phyloP scores from a whole-genome alignment of 768 basidiomycete genomes.

The Suillus clintonianus region DNA sequence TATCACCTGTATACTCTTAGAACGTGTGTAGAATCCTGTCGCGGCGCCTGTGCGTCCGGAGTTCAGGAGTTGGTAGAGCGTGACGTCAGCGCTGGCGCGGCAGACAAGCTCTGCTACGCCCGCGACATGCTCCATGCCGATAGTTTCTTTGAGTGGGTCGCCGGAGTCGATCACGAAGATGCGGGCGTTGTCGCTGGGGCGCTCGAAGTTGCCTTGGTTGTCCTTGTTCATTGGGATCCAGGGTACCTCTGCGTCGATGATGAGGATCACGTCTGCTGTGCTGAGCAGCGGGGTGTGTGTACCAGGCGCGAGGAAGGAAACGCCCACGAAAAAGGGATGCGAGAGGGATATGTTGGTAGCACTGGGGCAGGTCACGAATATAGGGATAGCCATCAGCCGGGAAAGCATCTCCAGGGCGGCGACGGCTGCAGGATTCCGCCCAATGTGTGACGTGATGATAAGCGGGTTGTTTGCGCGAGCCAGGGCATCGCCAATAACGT shows the following conservation, averaged over 20 bases:
- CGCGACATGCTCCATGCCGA: slow-evolving; percentile 49
- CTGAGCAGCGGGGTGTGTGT: slow-evolving; percentile 49
- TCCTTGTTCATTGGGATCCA: slow-evolving; percentile 58
- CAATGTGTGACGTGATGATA: slow-evolving; percentile 65
- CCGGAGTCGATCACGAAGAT: slow-evolving; percentile 64
- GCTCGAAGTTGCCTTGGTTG: slow-evolving; percentile 26
- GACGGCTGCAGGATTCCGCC: slow-evolving; percentile 53
- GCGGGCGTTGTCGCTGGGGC: slow-evolving; percentile 43
- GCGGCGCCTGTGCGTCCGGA: slow-evolving; percentile 19
- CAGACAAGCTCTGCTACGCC: slow-evolving; percentile 59
- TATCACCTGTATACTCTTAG: slow-evolving; percentile 18
- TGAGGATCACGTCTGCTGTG: slow-evolving; percentile 60
- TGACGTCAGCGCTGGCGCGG: slow-evolving; percentile 54
- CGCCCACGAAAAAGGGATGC: slow-evolving; percentile 55
- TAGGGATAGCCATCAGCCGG: slow-evolving; percentile 51
- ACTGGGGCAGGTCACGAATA: slow-evolving; percentile 53
- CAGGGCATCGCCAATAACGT: slow-evolving; percentile 49
- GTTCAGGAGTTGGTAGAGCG: slow-evolving; percentile 48
- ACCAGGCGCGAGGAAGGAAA: slow-evolving; percentile 48
- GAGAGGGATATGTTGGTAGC: slow-evolving; percentile 56
- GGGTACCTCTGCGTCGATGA: slow-evolving; percentile 67
- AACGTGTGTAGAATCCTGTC: slow-evolving; percentile 12
- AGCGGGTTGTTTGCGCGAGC: slow-evolving; percentile 53
- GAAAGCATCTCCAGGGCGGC: slow-evolving; percentile 49
- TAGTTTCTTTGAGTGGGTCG: slow-evolving; percentile 55